These are phyloP conservation scores for Lodderomyces pseudojiufengensis DNA, from an alignment of 1,139 yeast genomes.

Conservation along the genomic window DNA sequence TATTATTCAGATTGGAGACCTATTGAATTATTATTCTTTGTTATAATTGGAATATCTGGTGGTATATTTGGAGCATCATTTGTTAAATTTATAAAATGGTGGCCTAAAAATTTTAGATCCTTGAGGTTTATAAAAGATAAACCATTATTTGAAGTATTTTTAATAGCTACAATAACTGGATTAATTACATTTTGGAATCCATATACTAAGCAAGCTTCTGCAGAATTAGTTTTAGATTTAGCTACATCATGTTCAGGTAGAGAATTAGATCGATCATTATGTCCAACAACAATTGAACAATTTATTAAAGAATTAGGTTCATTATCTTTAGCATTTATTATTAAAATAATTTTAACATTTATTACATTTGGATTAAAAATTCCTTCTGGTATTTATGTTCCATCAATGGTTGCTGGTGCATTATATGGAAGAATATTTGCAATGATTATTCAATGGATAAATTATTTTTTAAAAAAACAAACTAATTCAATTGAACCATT, in stretches of 20 bases:
- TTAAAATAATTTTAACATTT: conserved; percentile 47
- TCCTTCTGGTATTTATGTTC: conserved; percentile 67
- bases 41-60: conserved; percentile 52
- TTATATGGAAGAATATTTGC: conserved; percentile 57
- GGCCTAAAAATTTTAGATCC: conserved; percentile 44
- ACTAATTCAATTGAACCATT: background rate
- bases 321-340: conserved; percentile 41
- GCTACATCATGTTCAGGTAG: conserved; percentile 46
- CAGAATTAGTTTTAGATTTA: conserved; percentile 50
- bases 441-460: conserved; percentile 42
- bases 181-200: conserved; percentile 49
- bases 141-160: conserved; percentile 46
- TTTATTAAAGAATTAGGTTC: conserved; percentile 33
- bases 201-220: conserved; percentile 50
- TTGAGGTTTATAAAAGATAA: conserved; percentile 30
- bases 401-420: conserved; percentile 69
- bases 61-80: conserved; percentile 57
- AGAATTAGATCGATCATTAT: conserved; percentile 31
- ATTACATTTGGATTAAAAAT: conserved; percentile 59
- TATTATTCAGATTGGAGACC: conserved; percentile 56
- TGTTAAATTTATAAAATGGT: conserved; percentile 48
- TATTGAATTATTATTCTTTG: conserved; percentile 45
- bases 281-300: conserved; percentile 34
- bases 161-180: conserved; percentile 49
- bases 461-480: conserved; percentile 16